A percentile compares a stretch with the other conserved stretches of the same genome.
Conservation (phyloP, 371 early-diverging fungal species). For the Blakeslea trispora region DNA sequence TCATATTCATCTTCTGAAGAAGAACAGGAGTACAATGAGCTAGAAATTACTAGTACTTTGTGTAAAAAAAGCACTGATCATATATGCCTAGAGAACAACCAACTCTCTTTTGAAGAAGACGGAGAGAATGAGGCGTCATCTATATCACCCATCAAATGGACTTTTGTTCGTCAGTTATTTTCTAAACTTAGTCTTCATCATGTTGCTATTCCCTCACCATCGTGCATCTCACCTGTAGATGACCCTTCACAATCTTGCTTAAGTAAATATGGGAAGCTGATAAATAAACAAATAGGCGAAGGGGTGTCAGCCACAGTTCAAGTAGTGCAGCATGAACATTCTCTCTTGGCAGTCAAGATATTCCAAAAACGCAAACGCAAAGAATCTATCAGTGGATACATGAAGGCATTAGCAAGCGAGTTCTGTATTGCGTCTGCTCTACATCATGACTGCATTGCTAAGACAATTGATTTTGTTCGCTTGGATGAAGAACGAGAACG, state of each 20-base stretch:
- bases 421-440: conserved; percentile 30
- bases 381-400: conserved; percentile 28
- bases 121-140: neutral
- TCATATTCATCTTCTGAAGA: neutral
- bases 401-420: conserved; percentile 45
- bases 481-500: conserved; percentile 33
- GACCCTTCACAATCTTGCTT: conserved; percentile 8
- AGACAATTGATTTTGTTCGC: conserved; percentile 35
- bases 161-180: conserved; percentile 8
- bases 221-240: neutral
- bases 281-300: conserved; percentile 18
- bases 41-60: neutral
- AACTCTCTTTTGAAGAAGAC: neutral
- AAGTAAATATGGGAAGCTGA: conserved; percentile 15
- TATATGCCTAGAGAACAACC: neutral
- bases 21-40: neutral
- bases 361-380: conserved; percentile 39
- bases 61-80: neutral
- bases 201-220: too few species aligned
- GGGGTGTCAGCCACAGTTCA: conserved; percentile 25
- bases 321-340: conserved; percentile 2
- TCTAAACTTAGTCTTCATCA: conserved; percentile 4
- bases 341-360: conserved; percentile 40
- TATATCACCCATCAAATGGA: conserved; percentile 2
- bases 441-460: conserved; percentile 28